Conservation (phyloP, 2,329 filamentous ascomycete genomes). For the Fonsecaea pugnacius region DNA sequence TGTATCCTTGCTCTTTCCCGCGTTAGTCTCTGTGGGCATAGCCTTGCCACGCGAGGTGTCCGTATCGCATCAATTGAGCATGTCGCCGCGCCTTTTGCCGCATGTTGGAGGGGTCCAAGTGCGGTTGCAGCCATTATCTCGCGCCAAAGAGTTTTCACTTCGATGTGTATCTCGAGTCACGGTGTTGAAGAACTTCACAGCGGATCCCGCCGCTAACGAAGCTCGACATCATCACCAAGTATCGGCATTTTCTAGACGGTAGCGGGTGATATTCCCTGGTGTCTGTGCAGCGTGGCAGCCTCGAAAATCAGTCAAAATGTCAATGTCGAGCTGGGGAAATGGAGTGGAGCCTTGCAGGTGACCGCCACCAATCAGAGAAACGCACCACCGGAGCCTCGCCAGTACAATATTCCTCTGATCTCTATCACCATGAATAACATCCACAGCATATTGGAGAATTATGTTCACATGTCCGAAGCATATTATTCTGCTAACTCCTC, state of each 20-base stretch:
- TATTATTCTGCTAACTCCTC: no score
- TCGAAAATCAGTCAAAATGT: not conserved
- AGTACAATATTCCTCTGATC: no score
- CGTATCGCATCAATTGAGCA: not conserved
- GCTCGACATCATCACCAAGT: not conserved
- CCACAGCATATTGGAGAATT: no score
- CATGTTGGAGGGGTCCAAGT: not conserved
- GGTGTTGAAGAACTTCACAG: not conserved
- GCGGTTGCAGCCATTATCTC: not conserved
- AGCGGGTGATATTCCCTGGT: not conserved
- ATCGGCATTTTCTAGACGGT: not conserved
- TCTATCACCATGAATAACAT: no score
- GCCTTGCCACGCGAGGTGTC: not conserved
- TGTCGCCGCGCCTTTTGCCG: not conserved
- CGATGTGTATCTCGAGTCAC: not conserved
- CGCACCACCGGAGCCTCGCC: no score
- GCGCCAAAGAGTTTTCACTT: not conserved
- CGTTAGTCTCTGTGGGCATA: not conserved
- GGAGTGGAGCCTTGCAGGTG: not conserved
- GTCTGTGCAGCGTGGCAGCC: not conserved
- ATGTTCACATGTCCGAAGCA: no score
- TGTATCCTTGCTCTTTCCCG: not conserved
- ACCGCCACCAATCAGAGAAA: slow-evolving; percentile 1
- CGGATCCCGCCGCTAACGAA: not conserved
- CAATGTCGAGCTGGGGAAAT: not conserved